Conservation (phyloP, 495 filamentous ascomycete species). For the Patellaria atrata region DNA sequence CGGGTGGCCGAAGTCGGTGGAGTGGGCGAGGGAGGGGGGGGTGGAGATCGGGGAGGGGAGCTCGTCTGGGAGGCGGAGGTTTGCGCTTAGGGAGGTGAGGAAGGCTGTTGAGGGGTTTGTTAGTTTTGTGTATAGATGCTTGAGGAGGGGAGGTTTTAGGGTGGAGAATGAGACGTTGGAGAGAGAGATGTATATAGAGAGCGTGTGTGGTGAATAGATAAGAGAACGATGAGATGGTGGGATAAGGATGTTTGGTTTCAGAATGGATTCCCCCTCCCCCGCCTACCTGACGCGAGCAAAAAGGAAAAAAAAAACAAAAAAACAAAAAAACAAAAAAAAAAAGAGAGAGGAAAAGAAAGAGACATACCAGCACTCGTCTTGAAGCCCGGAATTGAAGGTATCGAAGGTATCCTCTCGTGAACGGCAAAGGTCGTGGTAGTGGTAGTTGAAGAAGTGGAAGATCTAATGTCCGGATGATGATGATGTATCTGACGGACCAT, state of each 20-base stretch:
- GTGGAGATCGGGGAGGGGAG: slow-evolving; percentile 24
- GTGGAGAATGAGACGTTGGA: no score
- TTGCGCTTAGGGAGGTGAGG: slow-evolving; percentile 28
- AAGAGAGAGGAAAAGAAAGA: background rate
- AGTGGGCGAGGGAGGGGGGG: slow-evolving; percentile 17
- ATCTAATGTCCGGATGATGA: slow-evolving; percentile 7
- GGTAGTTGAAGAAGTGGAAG: slow-evolving; percentile 6
- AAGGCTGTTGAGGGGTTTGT: slow-evolving; percentile 19
- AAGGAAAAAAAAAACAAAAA: slow-evolving; percentile 4
- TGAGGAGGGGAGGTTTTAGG: background rate
- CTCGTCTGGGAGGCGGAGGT: slow-evolving; percentile 25
- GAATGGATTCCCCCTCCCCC: no score
- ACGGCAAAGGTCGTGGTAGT: no score
- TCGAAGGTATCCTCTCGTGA: slow-evolving; percentile 17
- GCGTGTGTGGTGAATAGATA: no score
- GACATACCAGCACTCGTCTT: slow-evolving; percentile 25
- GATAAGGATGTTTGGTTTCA: no score
- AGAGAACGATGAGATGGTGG: no score
- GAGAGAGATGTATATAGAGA: no score
- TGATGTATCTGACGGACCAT: slow-evolving; percentile 11
- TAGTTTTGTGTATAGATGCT: slow-evolving; percentile 1
- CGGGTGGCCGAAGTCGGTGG: slow-evolving; percentile 4
- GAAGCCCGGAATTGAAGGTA: slow-evolving; percentile 25
- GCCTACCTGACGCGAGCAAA: background rate
- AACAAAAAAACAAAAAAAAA: background rate